Percentiles rank a stretch among this genome's conserved stretches.
phyloP scores from a whole-genome alignment of 129 eudicot genomes.

The Arctium minus region DNA sequence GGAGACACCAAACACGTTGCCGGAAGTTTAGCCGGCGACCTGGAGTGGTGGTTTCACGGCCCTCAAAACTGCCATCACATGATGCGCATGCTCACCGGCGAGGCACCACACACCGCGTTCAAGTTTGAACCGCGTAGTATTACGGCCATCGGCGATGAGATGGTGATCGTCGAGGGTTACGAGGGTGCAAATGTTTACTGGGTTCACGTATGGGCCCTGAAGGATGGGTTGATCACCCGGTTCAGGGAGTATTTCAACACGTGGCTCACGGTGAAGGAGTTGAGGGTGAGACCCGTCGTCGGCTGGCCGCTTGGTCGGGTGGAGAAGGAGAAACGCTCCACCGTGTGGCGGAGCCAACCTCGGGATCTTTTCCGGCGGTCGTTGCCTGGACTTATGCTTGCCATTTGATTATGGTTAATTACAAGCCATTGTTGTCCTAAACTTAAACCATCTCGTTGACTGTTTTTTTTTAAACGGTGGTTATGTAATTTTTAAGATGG shows the following conservation, averaged over 20 bases:
- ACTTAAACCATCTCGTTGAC: too few relatives aligned
- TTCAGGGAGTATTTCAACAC: slow-evolving; percentile 90
- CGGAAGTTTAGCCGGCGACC: slow-evolving; percentile 41
- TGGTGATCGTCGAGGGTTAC: slow-evolving; percentile 77
- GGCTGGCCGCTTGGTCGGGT: not conserved
- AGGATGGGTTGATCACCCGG: slow-evolving; percentile 51
- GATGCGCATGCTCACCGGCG: slow-evolving; percentile 82
- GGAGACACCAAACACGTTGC: slow-evolving; percentile 44
- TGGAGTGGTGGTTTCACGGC: slow-evolving; percentile 89
- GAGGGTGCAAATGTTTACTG: slow-evolving; percentile 79
- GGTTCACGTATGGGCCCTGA: slow-evolving; percentile 87
- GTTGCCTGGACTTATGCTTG: slow-evolving; percentile 73
- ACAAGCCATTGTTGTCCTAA: not conserved
- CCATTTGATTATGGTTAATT: slow-evolving; percentile 36
- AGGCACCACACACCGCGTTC: slow-evolving; percentile 44
- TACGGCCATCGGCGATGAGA: slow-evolving; percentile 44
- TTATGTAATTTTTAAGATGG: not conserved
- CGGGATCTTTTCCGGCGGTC: slow-evolving; percentile 56
- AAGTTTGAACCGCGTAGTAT: slow-evolving; percentile 59
- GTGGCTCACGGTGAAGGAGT: slow-evolving; percentile 71
- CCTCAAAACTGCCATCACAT: slow-evolving; percentile 84
- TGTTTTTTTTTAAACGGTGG: not conserved
- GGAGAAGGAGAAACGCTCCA: slow-evolving; percentile 24
- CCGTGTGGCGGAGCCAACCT: slow-evolving; percentile 76
- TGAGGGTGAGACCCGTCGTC: slow-evolving; percentile 21